These are phyloP conservation scores for Allium sativum DNA, from an alignment of 106 monocot genomes.

Conservation along the genomic window DNA sequence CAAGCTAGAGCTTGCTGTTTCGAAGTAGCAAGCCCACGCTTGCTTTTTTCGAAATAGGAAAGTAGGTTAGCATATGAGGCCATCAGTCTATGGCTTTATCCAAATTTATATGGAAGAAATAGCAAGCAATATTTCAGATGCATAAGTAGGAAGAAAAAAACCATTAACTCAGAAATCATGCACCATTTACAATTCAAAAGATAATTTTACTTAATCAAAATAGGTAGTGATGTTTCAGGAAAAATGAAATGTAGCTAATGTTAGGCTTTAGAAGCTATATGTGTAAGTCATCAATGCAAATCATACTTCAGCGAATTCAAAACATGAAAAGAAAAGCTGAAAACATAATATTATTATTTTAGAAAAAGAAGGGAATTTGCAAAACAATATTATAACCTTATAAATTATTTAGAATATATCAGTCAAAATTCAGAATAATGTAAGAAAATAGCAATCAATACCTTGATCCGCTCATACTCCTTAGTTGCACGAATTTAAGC, in stretches of 20 bases:
- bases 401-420: background rate
- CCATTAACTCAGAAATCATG: background rate
- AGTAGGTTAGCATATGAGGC: too few species aligned
- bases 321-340: too few species aligned
- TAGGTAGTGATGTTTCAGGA: background rate
- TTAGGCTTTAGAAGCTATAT: background rate
- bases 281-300: too few species aligned
- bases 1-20: too few species aligned
- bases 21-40: too few species aligned
- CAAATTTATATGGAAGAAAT: too few species aligned
- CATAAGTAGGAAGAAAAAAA: too few species aligned
- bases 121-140: too few species aligned
- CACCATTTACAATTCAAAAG: background rate
- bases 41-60: too few species aligned
- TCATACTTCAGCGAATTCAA: too few species aligned
- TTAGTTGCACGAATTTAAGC: slow-evolving; percentile 57
- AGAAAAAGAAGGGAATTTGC: background rate
- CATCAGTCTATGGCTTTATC: too few species aligned
- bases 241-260: background rate
- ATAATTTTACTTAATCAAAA: background rate
- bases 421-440: background rate
- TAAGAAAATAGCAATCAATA: slow-evolving; percentile 15
- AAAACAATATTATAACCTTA: background rate
- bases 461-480: slow-evolving; percentile 92
- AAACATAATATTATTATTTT: too few species aligned